A percentile compares a stretch with the other conserved stretches of the same genome.
Evolutionary conservation across 2,329 filamentous ascomycete species (phyloP).

Genomic region (Clarireedia monteithiana): DNA sequence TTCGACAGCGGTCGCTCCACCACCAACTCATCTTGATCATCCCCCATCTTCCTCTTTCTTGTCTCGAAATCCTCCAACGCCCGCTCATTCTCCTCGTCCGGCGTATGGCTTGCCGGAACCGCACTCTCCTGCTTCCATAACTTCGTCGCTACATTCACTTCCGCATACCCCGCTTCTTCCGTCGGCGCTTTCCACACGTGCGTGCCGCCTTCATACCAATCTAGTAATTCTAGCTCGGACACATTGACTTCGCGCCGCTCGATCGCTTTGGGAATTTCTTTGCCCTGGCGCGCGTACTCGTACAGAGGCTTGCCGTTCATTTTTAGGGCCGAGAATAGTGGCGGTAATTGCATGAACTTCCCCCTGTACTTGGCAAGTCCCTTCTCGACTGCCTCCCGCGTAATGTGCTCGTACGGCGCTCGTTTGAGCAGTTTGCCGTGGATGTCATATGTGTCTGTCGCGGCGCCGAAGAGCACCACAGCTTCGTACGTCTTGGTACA

Average conservation of each 20-base stretch:
- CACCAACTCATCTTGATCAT: slow-evolving; percentile 27
- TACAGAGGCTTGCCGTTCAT: slow-evolving; percentile 93
- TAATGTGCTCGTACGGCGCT: slow-evolving; percentile 73
- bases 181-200: slow-evolving; percentile 75
- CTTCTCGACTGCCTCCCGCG: slow-evolving; percentile 67
- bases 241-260: slow-evolving; percentile 74
- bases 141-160: slow-evolving; percentile 70
- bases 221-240: slow-evolving; percentile 66
- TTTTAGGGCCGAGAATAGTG: slow-evolving; percentile 86
- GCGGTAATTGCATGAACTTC: slow-evolving; percentile 81
- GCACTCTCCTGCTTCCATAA: slow-evolving; percentile 54
- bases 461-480: slow-evolving; percentile 80
- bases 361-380: slow-evolving; percentile 70
- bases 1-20: slow-evolving; percentile 23
- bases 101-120: slow-evolving; percentile 10
- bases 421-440: slow-evolving; percentile 75
- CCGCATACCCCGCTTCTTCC: slow-evolving; percentile 66
- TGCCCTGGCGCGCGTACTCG: slow-evolving; percentile 89
- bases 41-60: slow-evolving; percentile 27
- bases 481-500: slow-evolving; percentile 95
- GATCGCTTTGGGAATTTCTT: slow-evolving; percentile 78
- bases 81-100: slow-evolving; percentile 28
- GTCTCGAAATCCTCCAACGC: slow-evolving; percentile 29
- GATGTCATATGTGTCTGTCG: slow-evolving; percentile 86
- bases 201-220: slow-evolving; percentile 76